Conservation (phyloP, 305 asterid genomes). For the Euphrasia arctica region DNA sequence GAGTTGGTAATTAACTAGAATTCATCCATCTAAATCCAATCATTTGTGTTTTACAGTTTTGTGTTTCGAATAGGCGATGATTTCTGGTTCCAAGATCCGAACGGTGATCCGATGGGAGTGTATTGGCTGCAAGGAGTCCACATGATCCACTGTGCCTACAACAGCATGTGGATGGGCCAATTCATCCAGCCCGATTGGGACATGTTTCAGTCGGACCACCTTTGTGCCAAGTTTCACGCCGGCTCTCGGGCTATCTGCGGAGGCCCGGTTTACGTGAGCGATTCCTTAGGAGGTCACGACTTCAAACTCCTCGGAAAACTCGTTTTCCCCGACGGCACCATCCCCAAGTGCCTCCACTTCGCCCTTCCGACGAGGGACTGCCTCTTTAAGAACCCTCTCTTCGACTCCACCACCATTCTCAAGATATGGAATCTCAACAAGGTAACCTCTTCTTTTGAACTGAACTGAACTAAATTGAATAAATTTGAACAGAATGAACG, state of each 20-base stretch:
- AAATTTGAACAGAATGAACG: no score
- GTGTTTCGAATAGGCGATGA: slow-evolving; percentile 58
- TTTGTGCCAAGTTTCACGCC: slow-evolving; percentile 73
- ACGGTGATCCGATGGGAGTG: slow-evolving; percentile 81
- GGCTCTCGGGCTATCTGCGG: slow-evolving; percentile 90
- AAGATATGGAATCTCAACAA: slow-evolving; percentile 85
- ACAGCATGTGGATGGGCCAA: slow-evolving; percentile 92
- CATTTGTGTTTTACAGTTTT: no score
- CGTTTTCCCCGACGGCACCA: slow-evolving; percentile 61
- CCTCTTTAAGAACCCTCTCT: slow-evolving; percentile 78
- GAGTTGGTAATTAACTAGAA: slow-evolving; percentile 68
- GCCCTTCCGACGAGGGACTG: slow-evolving; percentile 90
- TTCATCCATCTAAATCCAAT: not conserved
- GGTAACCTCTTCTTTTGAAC: slow-evolving; percentile 29
- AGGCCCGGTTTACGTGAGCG: slow-evolving; percentile 79
- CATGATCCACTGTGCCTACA: slow-evolving; percentile 90
- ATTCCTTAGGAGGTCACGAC: slow-evolving; percentile 68
- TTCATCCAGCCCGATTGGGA: slow-evolving; percentile 88
- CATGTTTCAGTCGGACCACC: slow-evolving; percentile 81
- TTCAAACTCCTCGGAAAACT: slow-evolving; percentile 57
- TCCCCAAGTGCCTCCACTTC: slow-evolving; percentile 64
- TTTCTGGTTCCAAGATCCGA: slow-evolving; percentile 87
- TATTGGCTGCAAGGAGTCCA: slow-evolving; percentile 92
- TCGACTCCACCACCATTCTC: slow-evolving; percentile 64
- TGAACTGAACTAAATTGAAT: no score